These are phyloP conservation scores for Candida multigemmis DNA, from an alignment of 805 yeast species.

Conservation along the genomic window DNA sequence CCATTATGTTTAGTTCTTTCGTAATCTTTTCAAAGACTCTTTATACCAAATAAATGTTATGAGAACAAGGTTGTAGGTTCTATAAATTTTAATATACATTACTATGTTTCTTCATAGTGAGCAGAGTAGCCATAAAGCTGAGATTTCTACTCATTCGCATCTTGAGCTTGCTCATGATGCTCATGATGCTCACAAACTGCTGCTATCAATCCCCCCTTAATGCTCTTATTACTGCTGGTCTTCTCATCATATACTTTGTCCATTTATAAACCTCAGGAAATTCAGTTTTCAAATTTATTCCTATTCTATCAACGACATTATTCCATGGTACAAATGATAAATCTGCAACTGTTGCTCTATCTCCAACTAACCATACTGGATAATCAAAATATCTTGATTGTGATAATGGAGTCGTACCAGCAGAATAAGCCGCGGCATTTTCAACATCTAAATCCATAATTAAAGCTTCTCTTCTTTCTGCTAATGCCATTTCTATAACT, in stretches of 20 bases:
- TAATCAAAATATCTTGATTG: conserved; percentile 83
- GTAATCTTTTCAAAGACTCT: too few species aligned
- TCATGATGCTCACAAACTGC: too few species aligned
- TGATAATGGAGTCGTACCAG: conserved; percentile 81
- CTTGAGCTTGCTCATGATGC: too few species aligned
- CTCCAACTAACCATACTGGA: conserved; percentile 94
- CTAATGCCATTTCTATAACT: conserved; percentile 89
- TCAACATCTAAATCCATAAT: conserved; percentile 85
- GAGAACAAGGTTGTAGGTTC: too few species aligned
- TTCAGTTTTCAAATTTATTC: conserved; percentile 77
- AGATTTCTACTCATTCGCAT: too few species aligned
- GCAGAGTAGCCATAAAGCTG: too few species aligned
- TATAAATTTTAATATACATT: too few species aligned
- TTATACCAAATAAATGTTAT: too few species aligned
- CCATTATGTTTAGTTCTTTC: too few species aligned
- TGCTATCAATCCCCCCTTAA: conserved; percentile 60
- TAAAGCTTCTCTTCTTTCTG: conserved; percentile 83
- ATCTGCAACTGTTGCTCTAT: conserved; percentile 74
- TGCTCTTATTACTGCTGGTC: conserved; percentile 87
- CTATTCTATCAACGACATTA: conserved; percentile 87
- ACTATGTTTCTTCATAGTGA: too few species aligned
- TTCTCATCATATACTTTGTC: conserved; percentile 92
- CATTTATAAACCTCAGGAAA: conserved; percentile 94
- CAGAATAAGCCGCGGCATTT: conserved; percentile 78
- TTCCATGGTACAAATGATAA: conserved; percentile 95